A percentile compares a stretch with the other conserved stretches of the same genome.
Conservation (phyloP, 129 eudicot genomes). For the Gnaphalium uliginosum region DNA sequence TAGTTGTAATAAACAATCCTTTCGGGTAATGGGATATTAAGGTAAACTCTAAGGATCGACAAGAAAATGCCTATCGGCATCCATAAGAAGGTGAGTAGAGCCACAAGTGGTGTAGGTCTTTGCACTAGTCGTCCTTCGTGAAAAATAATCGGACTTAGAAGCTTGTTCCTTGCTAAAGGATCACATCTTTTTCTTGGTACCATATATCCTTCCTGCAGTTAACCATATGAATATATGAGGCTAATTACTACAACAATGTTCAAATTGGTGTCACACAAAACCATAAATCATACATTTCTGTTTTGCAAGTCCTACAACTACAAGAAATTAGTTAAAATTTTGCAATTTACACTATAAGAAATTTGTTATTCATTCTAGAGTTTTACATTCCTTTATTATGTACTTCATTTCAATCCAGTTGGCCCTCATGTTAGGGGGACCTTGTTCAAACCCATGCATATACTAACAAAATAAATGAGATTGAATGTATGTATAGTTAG, state of each 20-base stretch:
- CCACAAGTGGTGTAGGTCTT: slow-evolving; percentile 70
- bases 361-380: neutral
- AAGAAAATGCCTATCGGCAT: slow-evolving; percentile 76
- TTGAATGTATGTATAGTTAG: neutral
- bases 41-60: slow-evolving; percentile 62
- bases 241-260: neutral
- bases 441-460: slow-evolving; percentile 20
- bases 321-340: too few species aligned
- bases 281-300: neutral
- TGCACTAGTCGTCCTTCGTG: slow-evolving; percentile 90
- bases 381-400: slow-evolving; percentile 20
- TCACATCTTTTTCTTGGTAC: slow-evolving; percentile 56
- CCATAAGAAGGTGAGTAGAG: slow-evolving; percentile 74
- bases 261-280: neutral
- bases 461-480: neutral
- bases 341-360: neutral
- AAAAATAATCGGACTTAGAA: slow-evolving; percentile 67
- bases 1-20: slow-evolving; percentile 61
- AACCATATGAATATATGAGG: neutral
- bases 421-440: slow-evolving; percentile 19
- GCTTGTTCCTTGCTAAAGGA: slow-evolving; percentile 65
- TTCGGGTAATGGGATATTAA: slow-evolving; percentile 66
- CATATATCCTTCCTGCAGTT: slow-evolving; percentile 71
- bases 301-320: neutral
- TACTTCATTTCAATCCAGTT: neutral